Percentiles rank a stretch among this genome's conserved stretches.
phyloP scores from a whole-genome alignment of 805 yeast species.

The Komagataella mondaviorum region DNA sequence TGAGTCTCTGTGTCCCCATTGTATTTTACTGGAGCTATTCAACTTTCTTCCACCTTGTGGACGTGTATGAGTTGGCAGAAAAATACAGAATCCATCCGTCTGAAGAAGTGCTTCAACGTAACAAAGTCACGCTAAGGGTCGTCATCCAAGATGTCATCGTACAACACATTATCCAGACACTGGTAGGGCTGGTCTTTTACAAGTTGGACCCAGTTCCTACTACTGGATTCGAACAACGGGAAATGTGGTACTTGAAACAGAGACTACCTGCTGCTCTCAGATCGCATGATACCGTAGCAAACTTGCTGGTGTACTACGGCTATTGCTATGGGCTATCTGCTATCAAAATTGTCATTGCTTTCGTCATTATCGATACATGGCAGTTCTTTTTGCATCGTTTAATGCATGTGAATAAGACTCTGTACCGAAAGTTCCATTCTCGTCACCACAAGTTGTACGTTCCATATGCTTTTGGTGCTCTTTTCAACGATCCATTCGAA shows the following conservation, averaged over 20 bases:
- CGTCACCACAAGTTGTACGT: conserved; percentile 91
- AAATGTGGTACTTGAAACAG: conserved; percentile 32
- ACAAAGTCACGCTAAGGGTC: conserved; percentile 55
- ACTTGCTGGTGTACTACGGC: conserved; percentile 28
- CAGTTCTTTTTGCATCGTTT: conserved; percentile 81
- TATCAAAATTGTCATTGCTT: conserved; percentile 45
- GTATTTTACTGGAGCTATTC: conserved; percentile 78
- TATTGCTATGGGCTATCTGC: conserved; percentile 56
- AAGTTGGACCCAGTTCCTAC: conserved; percentile 41
- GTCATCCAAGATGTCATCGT: conserved; percentile 73
- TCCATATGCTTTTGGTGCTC: conserved; percentile 94
- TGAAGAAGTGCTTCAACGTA: conserved; percentile 66
- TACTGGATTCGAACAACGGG: conserved; percentile 34
- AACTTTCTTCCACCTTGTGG: conserved; percentile 59
- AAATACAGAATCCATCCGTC: conserved; percentile 84
- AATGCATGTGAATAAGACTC: conserved; percentile 72
- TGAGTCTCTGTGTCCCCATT: conserved; percentile 67
- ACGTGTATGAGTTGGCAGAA: conserved; percentile 63
- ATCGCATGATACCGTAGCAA: conserved; percentile 23
- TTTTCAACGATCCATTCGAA: conserved; percentile 88
- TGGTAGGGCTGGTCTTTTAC: conserved; percentile 46
- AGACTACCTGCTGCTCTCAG: conserved; percentile 8
- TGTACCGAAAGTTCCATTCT: conserved; percentile 79
- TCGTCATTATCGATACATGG: conserved; percentile 83
- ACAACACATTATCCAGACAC: conserved; percentile 77